Evolutionary conservation across 495 filamentous ascomycete genomes (phyloP), one percentile per base, ranked within the genome.

Genomic region (Aspergillus incahuasiensis): DNA sequence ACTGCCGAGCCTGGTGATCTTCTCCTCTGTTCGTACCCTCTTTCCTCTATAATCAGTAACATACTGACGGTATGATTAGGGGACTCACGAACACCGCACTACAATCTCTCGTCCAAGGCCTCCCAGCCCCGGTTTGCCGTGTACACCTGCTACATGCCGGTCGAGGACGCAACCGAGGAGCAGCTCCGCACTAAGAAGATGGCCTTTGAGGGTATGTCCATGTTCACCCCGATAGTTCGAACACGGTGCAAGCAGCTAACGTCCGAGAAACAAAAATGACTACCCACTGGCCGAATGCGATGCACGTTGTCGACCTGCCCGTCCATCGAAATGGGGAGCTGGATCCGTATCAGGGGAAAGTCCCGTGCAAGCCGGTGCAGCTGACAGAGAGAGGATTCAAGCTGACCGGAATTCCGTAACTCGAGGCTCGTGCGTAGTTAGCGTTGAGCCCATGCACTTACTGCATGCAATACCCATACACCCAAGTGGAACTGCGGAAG

Each of bases 241-340:
- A n/a, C n/a, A n/a, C n/a, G n/a, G n/a, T n/a, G n/a, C n/a, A n/a
- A n/a, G n/a, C n/a, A n/a, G n/a, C n/a, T n/a, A n/a, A n/a, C n/a
- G n/a, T n/a, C n/a, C n/a, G n/a, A 52, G 49, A 52, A 43, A 52
- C 49, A 13, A 52, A 52, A 52, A 52, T 52, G 49, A 52, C 49
- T 9, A 52, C 49, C n/a, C 49, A 52, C 39, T 52, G 49, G 49
- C 49, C 49, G 35, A 52, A 52, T 32, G 49, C 49, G 2, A 52
- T 52, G 49, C 49, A 52, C 22, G 49, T 52, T n/a, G 49, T 52
- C 20, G 35, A 52, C 15, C 38, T 52, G 3, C 49, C 49, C 16
- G 49, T 52, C 1, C 21, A 52, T 22, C 35, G 49, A 13, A 52
- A 52, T 16, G 49, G 49, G 2, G 49, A 52, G 21, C 15, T 30